These are phyloP conservation scores for Coemansia sp. DNA, from an alignment of 192 early-diverging fungal genomes.

Conservation along the genomic window DNA sequence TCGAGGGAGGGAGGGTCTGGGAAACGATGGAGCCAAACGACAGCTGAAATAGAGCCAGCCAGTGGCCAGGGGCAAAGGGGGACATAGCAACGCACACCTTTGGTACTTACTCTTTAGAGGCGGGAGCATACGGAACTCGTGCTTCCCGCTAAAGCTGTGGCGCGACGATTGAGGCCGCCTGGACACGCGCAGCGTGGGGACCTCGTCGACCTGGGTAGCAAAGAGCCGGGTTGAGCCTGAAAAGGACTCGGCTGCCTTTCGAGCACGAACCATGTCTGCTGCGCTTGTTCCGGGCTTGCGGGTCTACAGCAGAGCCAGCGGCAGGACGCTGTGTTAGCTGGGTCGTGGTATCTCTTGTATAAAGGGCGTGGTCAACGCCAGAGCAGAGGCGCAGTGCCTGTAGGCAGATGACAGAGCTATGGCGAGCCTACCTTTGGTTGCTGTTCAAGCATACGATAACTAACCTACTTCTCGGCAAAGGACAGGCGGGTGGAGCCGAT, in stretches of 20 bases:
- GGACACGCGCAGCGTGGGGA: conserved; percentile 32
- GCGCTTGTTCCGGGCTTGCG: conserved; percentile 29
- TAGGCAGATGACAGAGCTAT: conserved; percentile 3
- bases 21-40: background rate
- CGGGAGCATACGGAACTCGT: conserved; percentile 52
- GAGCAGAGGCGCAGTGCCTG: background rate
- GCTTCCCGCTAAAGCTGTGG: conserved; percentile 45
- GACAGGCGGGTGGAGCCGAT: background rate
- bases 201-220: conserved; percentile 45
- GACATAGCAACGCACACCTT: background rate
- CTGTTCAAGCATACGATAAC: conserved; percentile 40
- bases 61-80: background rate
- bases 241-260: conserved; percentile 46
- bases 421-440: conserved; percentile 30
- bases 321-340: background rate
- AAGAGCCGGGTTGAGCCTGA: conserved; percentile 29
- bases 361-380: background rate
- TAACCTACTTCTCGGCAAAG: background rate
- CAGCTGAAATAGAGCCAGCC: conserved; percentile 8
- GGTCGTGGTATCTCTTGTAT: background rate
- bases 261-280: conserved; percentile 44
- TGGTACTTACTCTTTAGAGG: conserved; percentile 36
- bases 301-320: conserved; percentile 23
- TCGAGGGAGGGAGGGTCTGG: background rate
- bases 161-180: conserved; percentile 54